Evolutionary conservation across 768 basidiomycete genomes (phyloP).

Genomic region (Suillus sp.): DNA sequence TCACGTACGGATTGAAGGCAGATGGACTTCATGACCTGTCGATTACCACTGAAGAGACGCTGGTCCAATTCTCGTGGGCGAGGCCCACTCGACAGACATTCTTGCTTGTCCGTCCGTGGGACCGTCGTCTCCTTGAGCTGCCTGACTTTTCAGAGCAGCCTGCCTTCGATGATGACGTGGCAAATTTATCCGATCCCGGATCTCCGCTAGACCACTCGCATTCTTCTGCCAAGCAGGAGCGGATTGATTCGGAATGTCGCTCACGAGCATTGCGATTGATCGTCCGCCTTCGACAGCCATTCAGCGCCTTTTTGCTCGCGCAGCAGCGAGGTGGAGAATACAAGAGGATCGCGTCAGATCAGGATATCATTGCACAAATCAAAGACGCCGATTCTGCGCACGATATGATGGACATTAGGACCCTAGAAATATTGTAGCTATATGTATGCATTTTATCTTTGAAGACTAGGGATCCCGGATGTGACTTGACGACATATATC

Average conservation of each 20-base stretch:
- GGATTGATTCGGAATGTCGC: neutral
- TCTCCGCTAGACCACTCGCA: neutral
- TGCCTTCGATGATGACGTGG: neutral
- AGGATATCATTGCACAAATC: neutral
- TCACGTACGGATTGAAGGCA: neutral
- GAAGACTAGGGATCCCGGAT: neutral
- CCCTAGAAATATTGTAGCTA: conserved; percentile 1
- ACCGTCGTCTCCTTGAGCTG: neutral
- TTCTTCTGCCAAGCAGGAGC: neutral
- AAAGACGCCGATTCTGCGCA: neutral
- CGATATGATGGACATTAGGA: neutral
- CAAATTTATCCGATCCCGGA: neutral
- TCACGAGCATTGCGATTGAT: neutral
- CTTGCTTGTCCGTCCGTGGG: conserved; percentile 1
- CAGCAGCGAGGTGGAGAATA: conserved; percentile 1
- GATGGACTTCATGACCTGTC: neutral
- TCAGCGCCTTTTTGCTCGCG: neutral
- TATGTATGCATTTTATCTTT: neutral
- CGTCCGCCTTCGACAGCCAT: neutral
- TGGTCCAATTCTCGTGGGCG: neutral
- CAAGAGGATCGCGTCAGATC: neutral
- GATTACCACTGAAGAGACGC: neutral
- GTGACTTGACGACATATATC: neutral
- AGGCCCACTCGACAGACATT: neutral
- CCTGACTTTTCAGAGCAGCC: neutral